Evolutionary conservation across 176 grass and related monocot genomes (phyloP).

Genomic region (Eragrostis curvula): DNA sequence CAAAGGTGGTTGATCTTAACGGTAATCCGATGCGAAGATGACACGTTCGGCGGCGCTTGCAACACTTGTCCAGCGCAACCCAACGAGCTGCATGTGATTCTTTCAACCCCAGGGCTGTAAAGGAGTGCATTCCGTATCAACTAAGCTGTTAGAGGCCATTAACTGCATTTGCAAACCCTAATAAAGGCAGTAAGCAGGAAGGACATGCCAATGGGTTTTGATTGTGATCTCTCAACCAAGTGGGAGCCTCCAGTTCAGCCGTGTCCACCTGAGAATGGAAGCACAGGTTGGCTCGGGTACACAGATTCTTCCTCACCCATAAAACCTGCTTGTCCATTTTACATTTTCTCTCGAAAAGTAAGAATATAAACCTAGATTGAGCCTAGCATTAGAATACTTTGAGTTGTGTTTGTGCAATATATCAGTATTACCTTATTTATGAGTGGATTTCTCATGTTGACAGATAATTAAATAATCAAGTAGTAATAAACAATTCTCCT

Average conservation of each 20-base stretch:
- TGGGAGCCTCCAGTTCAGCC: slow-evolving; percentile 1
- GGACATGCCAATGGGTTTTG: background rate
- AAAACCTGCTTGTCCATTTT: background rate
- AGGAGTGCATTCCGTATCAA: background rate
- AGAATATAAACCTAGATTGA: too few relatives aligned
- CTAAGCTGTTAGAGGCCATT: background rate
- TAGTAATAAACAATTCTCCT: background rate
- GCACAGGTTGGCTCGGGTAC: background rate
- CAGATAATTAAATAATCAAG: too few relatives aligned
- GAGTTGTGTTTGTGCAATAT: too few relatives aligned
- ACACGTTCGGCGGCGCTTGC: background rate
- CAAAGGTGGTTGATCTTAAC: background rate
- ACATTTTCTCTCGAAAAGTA: background rate
- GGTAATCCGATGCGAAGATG: background rate
- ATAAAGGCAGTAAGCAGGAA: background rate
- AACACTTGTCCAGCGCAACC: background rate
- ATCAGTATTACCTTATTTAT: background rate
- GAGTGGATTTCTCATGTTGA: background rate
- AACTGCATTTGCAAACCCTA: background rate
- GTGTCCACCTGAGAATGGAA: background rate
- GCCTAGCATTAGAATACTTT: too few relatives aligned
- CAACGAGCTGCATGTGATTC: background rate
- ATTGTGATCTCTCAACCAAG: slow-evolving; percentile 38
- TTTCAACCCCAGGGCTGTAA: background rate
- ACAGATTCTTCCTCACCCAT: background rate